phyloP scores from a whole-genome alignment of 2,329 filamentous ascomycete genomes.

The Biscogniauxia sp. region DNA sequence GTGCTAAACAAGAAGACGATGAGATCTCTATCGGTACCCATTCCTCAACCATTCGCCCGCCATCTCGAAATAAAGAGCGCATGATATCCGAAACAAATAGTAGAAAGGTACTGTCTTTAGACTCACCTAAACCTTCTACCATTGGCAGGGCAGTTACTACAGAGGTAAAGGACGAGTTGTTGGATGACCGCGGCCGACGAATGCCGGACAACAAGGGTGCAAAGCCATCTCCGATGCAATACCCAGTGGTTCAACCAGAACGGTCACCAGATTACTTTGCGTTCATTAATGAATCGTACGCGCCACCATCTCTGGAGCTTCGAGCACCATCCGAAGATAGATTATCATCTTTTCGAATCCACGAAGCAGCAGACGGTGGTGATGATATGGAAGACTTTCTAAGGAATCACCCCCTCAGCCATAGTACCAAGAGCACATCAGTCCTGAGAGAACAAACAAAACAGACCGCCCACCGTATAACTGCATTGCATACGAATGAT shows the following conservation, averaged over 20 bases:
- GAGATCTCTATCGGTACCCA: constrained; percentile 23
- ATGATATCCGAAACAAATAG: constrained; percentile 9
- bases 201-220: not conserved
- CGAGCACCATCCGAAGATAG: constrained; percentile 20
- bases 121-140: constrained; percentile 11
- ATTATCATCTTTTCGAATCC: constrained; percentile 18
- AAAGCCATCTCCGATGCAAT: constrained; percentile 7
- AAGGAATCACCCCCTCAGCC: constrained; percentile 7
- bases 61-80: constrained; percentile 17
- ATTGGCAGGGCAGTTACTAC: constrained; percentile 17
- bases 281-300: constrained; percentile 31
- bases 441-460: constrained; percentile 3
- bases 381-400: constrained; percentile 13
- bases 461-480: not conserved
- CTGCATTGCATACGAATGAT: constrained; percentile 6
- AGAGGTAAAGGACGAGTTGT: constrained; percentile 4
- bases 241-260: constrained; percentile 15
- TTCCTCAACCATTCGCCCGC: constrained; percentile 26
- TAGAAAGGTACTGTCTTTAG: constrained; percentile 11
- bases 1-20: constrained; percentile 21
- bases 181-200: not conserved
- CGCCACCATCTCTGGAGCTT: constrained; percentile 29
- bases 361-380: constrained; percentile 23
- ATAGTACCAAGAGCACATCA: constrained; percentile 1
- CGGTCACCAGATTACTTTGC: constrained; percentile 30